Base-by-base conservation (phyloP, 495 filamentous ascomycete species). In the Penicillium canariense region DNA sequence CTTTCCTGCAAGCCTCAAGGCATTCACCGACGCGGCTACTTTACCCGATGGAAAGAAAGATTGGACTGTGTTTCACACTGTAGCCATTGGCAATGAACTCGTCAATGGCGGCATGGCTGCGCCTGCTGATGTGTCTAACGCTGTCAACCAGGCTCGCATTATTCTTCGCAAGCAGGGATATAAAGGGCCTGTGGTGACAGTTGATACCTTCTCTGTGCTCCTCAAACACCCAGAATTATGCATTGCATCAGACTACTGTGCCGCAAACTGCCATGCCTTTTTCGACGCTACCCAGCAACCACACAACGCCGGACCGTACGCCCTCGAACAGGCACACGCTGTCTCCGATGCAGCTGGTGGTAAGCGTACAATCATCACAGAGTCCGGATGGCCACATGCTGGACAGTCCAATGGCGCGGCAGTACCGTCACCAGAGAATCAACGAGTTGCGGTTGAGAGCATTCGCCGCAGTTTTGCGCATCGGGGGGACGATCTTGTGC, bases 221-320 rank as follows among this genome's bases (percentile, higher is more conserved):
- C 70, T 84, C 48, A 62, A 68, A 34, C 82, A 96, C 55, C 86
- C 88, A 0, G 69, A 79, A 52, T 73, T 96, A 42, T 96, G 91
- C 70, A 64, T 84, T 8, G 77, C 70, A 23, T 87, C 85, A 6
- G 91, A 95, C 58, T 90, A 87, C 69, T 89, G 84, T 60, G 87
- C 90, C 1, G 82, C 86, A 32, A 96, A 96, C 62, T 78, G 82
- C 54, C 91, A 96, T 63, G 81, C 90, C 11, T 96, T 91, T 76
- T 96, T 96, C 66, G 87, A 93, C 56, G 70, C 76, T 2, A 79
- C 77, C 9, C 76, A 81, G 26, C 62, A 54, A 6, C 73, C 91
- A 5, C 63, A 70, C 1, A 65, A 74, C 25, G 81, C 91, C 6
- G 91, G 90, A 11, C 51, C 68, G 3, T 96, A 88, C 61, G 79